Evolutionary conservation across 2,329 filamentous ascomycete genomes (phyloP).

Genomic region (Geosmithia flava): DNA sequence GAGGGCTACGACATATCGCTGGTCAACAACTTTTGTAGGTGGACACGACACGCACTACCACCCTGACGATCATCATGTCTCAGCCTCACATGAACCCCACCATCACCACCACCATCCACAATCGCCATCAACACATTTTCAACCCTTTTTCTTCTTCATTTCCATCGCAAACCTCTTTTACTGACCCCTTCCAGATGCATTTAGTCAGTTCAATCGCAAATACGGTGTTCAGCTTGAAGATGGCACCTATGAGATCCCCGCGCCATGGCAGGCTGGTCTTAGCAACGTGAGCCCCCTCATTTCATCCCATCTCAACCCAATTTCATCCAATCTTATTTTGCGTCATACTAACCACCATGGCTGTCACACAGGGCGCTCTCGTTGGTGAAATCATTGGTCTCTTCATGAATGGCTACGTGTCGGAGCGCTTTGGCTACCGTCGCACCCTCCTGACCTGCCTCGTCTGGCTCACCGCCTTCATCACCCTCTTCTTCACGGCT

Average conservation of each 20-base stretch:
- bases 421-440: slow-evolving; percentile 56
- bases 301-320: background rate
- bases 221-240: slow-evolving; percentile 35
- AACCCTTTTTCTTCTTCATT: background rate
- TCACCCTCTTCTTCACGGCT: slow-evolving; percentile 53
- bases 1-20: slow-evolving; percentile 78
- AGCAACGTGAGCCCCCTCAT: slow-evolving; percentile 30
- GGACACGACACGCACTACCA: background rate
- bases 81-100: background rate
- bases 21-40: slow-evolving; percentile 64
- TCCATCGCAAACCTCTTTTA: background rate
- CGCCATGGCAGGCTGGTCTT: slow-evolving; percentile 49
- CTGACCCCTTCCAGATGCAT: slow-evolving; percentile 21
- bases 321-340: slow-evolving; percentile 1
- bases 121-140: background rate
- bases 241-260: slow-evolving; percentile 42
- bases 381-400: slow-evolving; percentile 56
- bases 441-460: slow-evolving; percentile 51
- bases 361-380: slow-evolving; percentile 30
- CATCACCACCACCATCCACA: background rate
- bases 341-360: background rate
- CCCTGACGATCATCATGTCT: background rate
- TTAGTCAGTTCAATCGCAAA: slow-evolving; percentile 44
- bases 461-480: slow-evolving; percentile 39
- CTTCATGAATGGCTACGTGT: slow-evolving; percentile 51